Evolutionary conservation across 2,329 filamentous ascomycete genomes (phyloP).

Genomic region (Aspergillus hortae): DNA sequence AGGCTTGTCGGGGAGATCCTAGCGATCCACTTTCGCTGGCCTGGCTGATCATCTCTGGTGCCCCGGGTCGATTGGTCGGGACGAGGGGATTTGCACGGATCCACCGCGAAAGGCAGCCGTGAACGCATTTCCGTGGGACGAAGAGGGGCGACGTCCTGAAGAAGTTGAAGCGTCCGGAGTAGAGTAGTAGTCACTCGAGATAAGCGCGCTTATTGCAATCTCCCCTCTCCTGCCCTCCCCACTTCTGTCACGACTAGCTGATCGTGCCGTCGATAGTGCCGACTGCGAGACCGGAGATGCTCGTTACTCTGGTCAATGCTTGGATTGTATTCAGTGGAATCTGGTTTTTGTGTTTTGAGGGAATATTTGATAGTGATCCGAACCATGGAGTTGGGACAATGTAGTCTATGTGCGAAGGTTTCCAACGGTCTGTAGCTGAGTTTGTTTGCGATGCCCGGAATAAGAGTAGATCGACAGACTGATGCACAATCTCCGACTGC

Average conservation of each 20-base stretch:
- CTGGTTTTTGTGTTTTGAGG: too few species aligned
- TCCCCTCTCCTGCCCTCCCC: not conserved
- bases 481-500: not conserved
- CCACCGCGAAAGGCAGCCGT: not conserved
- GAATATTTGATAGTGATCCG: too few species aligned
- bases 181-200: not conserved
- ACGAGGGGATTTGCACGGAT: constrained; percentile 1
- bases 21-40: not conserved
- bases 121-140: not conserved
- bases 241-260: constrained; percentile 8
- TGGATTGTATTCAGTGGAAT: too few species aligned
- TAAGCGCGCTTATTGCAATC: not conserved
- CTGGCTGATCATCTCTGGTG: constrained; percentile 5
- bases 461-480: not conserved
- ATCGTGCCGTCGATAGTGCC: not conserved
- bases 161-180: not conserved
- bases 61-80: constrained; percentile 4
- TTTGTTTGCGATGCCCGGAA: constrained; percentile 5
- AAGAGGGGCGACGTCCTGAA: not conserved
- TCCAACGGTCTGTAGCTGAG: constrained; percentile 2
- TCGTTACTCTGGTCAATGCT: not conserved
- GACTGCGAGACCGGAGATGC: not conserved
- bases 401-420: not conserved
- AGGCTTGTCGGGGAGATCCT: constrained; percentile 7
- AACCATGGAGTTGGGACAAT: not conserved